Base-by-base conservation (phyloP, 306 rosid genomes). In the Clitoria ternatea region DNA sequence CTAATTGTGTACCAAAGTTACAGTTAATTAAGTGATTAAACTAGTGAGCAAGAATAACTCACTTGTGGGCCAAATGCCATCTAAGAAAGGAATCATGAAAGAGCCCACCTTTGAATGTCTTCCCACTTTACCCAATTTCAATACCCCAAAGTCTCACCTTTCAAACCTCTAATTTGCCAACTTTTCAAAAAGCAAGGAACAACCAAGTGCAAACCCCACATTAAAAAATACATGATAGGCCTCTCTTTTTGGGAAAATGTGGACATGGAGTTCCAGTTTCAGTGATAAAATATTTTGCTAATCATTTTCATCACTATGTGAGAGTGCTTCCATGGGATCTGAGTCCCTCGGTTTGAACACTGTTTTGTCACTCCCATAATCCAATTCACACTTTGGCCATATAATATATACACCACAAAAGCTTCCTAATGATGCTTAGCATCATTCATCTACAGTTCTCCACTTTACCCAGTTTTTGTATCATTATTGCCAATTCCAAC, bases 51-150 rank as follows among this genome's bases (percentile, higher is more conserved):
- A 54, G 27, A 74, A 81, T 79, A 50, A 74, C 29, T 22, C 3
- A 20, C 14, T 10, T 47, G 82, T 78, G 80, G 83, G 80, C 88
- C 86, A 76, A 66, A 66, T 66, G 62, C 49, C 65, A 80, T 56
- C 55, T 7, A 75, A 73, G 80, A 84, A 82, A 84, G 69, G 84
- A 80, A 82, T 82, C 42, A 79, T 80, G 87, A 77, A 61, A 75
- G 75, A 75, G 69, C 66, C 75, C 84, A 81, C 81, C 80, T 82
- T 85, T 89, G 85, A 88, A 82, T 75, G 72, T 79, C 66, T 73
- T 55, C 33, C 36, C 78, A n/a, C 85, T 86, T 92, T 92, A 75
- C 75, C 94, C 80, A 85, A 90, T 88, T 87, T 90, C 96, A 82
- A 93, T 62, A 78, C 80, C 65, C 48, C 45, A 76, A 79, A 17